Evolutionary conservation across 2,329 filamentous ascomycete genomes (phyloP).

Genomic region (Rhinocladiella mackenziei): DNA sequence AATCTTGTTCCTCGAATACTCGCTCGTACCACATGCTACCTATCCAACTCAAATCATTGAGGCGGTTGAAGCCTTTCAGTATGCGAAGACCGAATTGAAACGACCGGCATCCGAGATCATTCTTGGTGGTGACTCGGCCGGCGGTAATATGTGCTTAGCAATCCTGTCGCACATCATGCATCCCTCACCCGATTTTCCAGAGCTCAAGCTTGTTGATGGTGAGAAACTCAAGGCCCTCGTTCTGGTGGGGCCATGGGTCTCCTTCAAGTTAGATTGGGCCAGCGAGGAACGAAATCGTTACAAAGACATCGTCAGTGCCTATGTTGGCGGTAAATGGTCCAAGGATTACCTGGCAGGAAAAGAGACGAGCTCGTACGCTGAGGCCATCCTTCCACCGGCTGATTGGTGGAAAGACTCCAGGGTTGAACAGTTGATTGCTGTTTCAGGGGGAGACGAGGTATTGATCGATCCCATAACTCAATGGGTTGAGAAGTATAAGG

Average conservation of each 20-base stretch:
- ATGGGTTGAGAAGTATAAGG: constrained; percentile 27
- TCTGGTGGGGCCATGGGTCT: constrained; percentile 57
- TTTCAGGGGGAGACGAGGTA: constrained; percentile 24
- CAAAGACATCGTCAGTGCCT: constrained; percentile 22
- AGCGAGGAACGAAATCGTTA: constrained; percentile 14
- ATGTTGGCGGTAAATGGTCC: constrained; percentile 14
- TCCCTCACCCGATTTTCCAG: constrained; percentile 47
- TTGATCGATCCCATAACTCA: constrained; percentile 21
- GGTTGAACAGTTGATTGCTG: constrained; percentile 23
- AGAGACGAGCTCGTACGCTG: constrained; percentile 17
- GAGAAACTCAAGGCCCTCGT: constrained; percentile 46
- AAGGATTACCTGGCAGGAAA: constrained; percentile 19
- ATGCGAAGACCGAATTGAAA: constrained; percentile 36
- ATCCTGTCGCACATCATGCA: constrained; percentile 38
- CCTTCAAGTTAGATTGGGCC: constrained; percentile 41
- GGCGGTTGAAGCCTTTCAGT: constrained; percentile 39
- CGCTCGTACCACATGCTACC: constrained; percentile 47
- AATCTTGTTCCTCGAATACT: constrained; percentile 55
- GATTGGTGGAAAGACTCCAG: constrained; percentile 28
- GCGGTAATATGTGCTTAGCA: constrained; percentile 39
- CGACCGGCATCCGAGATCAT: constrained; percentile 37
- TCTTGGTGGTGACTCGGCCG: constrained; percentile 45
- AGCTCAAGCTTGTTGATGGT: constrained; percentile 33
- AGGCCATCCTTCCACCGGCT: constrained; percentile 17
- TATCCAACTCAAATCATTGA: constrained; percentile 45